Evolutionary conservation across 176 grass and related monocot species (phyloP), one percentile per base, ranked within the genome.

Genomic region (Aegilops tauschii): DNA sequence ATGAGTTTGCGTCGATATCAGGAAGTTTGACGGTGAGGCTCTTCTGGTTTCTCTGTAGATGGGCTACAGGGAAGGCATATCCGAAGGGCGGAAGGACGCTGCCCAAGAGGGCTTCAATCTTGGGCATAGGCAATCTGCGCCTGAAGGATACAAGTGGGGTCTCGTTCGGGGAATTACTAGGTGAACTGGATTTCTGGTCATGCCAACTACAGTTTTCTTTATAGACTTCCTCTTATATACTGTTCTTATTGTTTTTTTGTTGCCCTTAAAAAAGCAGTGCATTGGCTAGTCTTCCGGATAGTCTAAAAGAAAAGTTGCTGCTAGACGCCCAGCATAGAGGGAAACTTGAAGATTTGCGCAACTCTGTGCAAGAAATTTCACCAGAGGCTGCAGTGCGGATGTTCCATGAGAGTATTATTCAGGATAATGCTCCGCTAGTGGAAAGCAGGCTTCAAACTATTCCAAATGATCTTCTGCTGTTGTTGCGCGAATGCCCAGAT

Each of bases 51-150:
- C 44, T 45, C 44, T 45, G 44, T 4, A 45, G 44, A 45, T 97
- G 90, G 97, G 97, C 65, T 99, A 99, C 67, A 88, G 97, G 58
- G 97, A 99, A 40, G 97, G 97, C 18, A 90, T 94, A 86, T 85
- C 83, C 12, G 82, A 89, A 84, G 92, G 97, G 42, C 87, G 93
- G 80, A 89, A 99, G 75, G 89, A 88, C 59, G 91, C 89, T 64
- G 90, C 92, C 6, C 97, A 97, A 88, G 97, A 93, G 64, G 97
- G 94, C 12, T 99, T 97, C 82, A 99, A 94, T 71, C 27, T 82
- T 92, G 97, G 94, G 61, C 96, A 94, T 86, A 79, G 76, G 65
- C 92, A 99, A 88, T 96, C 94, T 77, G 84, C 89, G 36, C 58
- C 23, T 65, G 83, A 75, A 89, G 97, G 97, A 78, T 88, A 89